These are phyloP conservation scores for Tilletia caries DNA, from an alignment of 1,284 basidiomycete species.

Conservation along the genomic window DNA sequence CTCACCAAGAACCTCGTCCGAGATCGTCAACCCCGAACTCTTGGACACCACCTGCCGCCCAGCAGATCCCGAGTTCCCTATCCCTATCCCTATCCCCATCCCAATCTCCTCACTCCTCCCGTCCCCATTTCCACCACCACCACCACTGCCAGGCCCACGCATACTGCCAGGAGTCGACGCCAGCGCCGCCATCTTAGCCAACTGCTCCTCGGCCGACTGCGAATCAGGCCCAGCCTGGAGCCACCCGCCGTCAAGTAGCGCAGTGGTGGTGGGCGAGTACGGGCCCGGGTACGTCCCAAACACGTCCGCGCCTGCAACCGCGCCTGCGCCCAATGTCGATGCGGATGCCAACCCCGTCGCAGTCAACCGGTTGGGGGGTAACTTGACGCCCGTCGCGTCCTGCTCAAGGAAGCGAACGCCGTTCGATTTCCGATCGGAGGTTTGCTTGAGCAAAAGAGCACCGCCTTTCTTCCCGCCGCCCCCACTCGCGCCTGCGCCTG, in stretches of 20 bases:
- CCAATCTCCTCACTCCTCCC: background rate
- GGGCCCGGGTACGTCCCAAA: background rate
- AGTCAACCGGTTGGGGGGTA: background rate
- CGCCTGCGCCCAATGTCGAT: background rate
- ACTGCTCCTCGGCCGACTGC: constrained; percentile 22
- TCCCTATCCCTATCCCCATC: no score
- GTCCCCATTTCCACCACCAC: background rate
- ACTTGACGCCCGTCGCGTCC: background rate
- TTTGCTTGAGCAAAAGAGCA: no score
- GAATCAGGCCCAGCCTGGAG: constrained; percentile 23
- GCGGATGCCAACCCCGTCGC: background rate
- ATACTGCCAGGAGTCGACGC: constrained; percentile 14
- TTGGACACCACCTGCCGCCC: background rate
- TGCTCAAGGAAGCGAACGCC: background rate
- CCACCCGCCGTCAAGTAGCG: constrained; percentile 28
- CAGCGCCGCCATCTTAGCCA: constrained; percentile 28
- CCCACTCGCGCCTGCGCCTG: no score
- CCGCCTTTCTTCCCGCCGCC: no score
- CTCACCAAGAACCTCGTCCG: constrained; percentile 45
- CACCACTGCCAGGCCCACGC: background rate
- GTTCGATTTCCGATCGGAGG: background rate
- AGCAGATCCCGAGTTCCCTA: no score
- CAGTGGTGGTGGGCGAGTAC: background rate
- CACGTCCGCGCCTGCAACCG: no score
- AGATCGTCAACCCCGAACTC: constrained; percentile 34